A percentile compares a stretch with the other conserved stretches of the same genome.
phyloP scores from a whole-genome alignment of 2,329 filamentous ascomycete species.

The Penicillium digitatum region DNA sequence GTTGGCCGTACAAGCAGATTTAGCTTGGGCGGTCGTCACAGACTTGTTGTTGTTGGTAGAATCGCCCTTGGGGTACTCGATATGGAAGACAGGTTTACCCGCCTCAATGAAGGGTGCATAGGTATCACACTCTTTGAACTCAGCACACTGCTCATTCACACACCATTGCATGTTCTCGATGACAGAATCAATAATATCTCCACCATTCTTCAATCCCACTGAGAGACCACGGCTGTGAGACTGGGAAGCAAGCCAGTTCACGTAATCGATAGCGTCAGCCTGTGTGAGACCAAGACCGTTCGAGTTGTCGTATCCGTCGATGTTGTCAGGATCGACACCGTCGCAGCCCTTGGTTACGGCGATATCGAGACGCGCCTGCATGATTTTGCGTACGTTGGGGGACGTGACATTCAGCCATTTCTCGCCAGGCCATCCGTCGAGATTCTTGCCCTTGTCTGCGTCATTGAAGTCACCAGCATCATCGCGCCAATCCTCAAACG shows the following conservation, averaged over 20 bases:
- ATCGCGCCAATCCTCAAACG: constrained; percentile 60
- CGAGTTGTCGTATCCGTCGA: constrained; percentile 63
- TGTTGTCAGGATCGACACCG: constrained; percentile 67
- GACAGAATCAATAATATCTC: constrained; percentile 53
- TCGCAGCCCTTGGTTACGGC: constrained; percentile 62
- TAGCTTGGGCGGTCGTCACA: constrained; percentile 34
- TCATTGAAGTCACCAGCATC: constrained; percentile 55
- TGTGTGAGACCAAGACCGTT: constrained; percentile 60
- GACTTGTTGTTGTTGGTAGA: constrained; percentile 32
- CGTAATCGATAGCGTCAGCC: constrained; percentile 55
- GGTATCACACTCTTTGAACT: constrained; percentile 57
- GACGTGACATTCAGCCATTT: constrained; percentile 62
- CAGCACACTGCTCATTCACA: constrained; percentile 66
- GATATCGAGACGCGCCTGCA: constrained; percentile 57
- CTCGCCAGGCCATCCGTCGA: constrained; percentile 65
- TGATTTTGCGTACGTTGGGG: constrained; percentile 59
- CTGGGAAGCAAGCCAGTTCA: constrained; percentile 57
- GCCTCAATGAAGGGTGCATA: constrained; percentile 57
- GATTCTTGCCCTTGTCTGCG: constrained; percentile 54
- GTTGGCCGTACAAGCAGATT: constrained; percentile 47
- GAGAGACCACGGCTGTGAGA: constrained; percentile 55
- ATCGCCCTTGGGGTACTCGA: constrained; percentile 62
- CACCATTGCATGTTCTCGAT: constrained; percentile 57
- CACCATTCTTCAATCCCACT: constrained; percentile 66
- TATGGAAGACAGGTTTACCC: constrained; percentile 67